These are phyloP conservation scores for Boletus rex-veris DNA, from an alignment of 768 basidiomycete species.

Conservation along the genomic window DNA sequence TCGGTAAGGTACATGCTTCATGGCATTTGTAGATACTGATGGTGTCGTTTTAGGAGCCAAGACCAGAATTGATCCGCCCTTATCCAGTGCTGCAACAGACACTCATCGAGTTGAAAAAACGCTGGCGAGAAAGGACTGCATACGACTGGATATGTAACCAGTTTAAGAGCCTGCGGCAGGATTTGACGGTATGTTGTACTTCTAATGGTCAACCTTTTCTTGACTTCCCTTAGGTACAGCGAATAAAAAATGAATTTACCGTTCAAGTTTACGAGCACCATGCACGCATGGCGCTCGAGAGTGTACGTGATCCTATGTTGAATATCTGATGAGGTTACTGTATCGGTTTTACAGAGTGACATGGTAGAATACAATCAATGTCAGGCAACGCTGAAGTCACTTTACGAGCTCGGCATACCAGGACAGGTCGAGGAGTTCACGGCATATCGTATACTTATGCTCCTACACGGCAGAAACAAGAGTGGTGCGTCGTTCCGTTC, in stretches of 20 bases:
- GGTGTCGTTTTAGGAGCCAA: conserved; percentile 71
- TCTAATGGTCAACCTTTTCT: background rate
- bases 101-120: conserved; percentile 77
- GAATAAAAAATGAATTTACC: conserved; percentile 98
- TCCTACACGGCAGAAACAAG: conserved; percentile 89
- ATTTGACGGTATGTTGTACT: conserved; percentile 77
- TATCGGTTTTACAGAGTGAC: conserved; percentile 61
- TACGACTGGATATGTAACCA: conserved; percentile 97
- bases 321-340: conserved; percentile 10
- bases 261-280: conserved; percentile 98
- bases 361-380: conserved; percentile 99
- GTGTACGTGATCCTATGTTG: conserved; percentile 45
- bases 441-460: conserved; percentile 95
- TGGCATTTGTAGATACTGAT: conserved; percentile 4
- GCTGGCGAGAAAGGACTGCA: conserved; percentile 73
- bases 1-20: conserved; percentile 49
- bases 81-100: conserved; percentile 81
- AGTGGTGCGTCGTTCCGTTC: conserved; percentile 60
- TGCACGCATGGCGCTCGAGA: conserved; percentile 93
- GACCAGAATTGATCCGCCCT: conserved; percentile 91
- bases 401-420: conserved; percentile 91
- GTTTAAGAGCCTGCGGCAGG: conserved; percentile 96
- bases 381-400: conserved; percentile 81
- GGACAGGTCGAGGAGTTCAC: conserved; percentile 96
- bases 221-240: conserved; percentile 70